Base-by-base conservation (phyloP, 106 monocot species). In the Platanthera guangdongensis region DNA sequence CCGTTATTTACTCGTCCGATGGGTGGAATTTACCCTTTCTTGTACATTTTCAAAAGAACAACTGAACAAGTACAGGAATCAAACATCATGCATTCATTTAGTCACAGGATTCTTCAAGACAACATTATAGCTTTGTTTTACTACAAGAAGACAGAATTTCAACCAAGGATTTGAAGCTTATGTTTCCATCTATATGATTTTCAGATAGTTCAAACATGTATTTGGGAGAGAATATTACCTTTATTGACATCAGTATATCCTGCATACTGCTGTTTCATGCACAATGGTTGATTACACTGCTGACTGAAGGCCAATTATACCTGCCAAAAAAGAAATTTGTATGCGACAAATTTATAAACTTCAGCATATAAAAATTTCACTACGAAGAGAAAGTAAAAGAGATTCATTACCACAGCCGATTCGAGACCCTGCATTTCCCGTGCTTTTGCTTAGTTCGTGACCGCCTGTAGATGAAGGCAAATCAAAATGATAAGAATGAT, bases 361-460 rank as follows among this genome's bases (percentile, higher is more conserved):
- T 5, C 60, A 77, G 2, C n/a, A 50, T 18, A 13, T 70, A 28
- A 21, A 79, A 47, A 11, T 22, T 22, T 14, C 9, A 65, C 4
- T 65, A 7, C 10, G 13, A 0, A 60, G 8, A 65, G 47, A 49
- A 18, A 8, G n/a, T 15, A 39, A 39, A n/a, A 50, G 51, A 11
- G 55, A 28, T 2, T 4, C 5, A 30, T 57, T 78, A 78, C 78
- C 78, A 47, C 78, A 78, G 71, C 78, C 78, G 57, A 78, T 72
- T 78, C 72, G 70, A 47, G 55, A 71, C 7, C 78, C 78, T 46
- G 78, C 71, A 59, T 78, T 78, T 72, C 78, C 78, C 5, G 78
- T 78, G 54, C 54, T 71, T 78, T 57, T 78, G 72, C 78, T 78
- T 21, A 78, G 72, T 72, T 78, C 78, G 72, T 78, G 78, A 72